Evolutionary conservation across 2,329 filamentous ascomycete species (phyloP).

Genomic region (Penicillium sp.): DNA sequence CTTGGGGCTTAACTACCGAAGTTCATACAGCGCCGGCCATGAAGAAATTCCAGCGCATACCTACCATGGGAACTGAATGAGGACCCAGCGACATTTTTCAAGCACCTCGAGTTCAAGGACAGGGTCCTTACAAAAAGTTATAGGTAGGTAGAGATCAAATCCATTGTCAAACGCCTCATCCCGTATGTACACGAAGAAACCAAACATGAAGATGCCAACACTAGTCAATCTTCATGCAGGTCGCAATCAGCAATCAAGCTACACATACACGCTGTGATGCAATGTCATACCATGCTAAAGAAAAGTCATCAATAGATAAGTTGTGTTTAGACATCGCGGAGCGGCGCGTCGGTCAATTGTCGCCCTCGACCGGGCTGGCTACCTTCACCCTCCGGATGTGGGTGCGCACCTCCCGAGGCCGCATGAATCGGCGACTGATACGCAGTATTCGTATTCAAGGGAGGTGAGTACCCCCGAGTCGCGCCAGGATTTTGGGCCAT

Average conservation of each 20-base stretch:
- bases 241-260: background rate
- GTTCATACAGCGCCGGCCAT: no score
- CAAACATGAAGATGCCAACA: background rate
- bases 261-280: background rate
- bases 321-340: slow-evolving; percentile 15
- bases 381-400: slow-evolving; percentile 11
- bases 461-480: slow-evolving; percentile 14
- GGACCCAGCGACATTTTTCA: no score
- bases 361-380: slow-evolving; percentile 17
- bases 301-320: background rate
- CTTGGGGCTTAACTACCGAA: no score
- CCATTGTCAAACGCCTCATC: background rate
- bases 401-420: slow-evolving; percentile 7
- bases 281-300: background rate
- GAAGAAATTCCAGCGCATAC: no score
- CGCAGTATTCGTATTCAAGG: slow-evolving; percentile 30
- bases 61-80: no score
- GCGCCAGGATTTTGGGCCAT: slow-evolving; percentile 26
- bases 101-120: no score
- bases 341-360: slow-evolving; percentile 21
- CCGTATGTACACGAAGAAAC: background rate
- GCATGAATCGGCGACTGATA: slow-evolving; percentile 30
- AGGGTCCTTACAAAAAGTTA: background rate
- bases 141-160: background rate
- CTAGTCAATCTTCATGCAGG: background rate